Evolutionary conservation across 2,329 filamentous ascomycete genomes (phyloP).

Genomic region (Colletotrichum cordylinicola): DNA sequence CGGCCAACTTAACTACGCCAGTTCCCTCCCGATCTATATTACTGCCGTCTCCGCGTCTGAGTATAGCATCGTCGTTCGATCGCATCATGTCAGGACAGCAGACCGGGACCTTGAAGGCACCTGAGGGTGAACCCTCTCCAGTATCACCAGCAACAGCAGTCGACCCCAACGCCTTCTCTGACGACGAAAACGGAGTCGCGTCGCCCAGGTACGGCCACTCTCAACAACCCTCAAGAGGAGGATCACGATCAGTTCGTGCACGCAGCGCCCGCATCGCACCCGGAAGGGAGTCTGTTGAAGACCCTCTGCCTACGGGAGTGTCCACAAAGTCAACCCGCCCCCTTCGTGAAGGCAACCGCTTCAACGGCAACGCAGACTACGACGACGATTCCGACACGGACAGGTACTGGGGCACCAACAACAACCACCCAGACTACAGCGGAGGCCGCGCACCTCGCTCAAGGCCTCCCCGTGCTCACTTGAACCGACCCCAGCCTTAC

Average conservation of each 20-base stretch:
- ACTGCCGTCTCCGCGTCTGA: background rate
- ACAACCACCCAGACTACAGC: constrained; percentile 12
- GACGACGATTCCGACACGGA: constrained; percentile 18
- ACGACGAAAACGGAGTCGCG: background rate
- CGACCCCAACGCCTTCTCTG: constrained; percentile 15
- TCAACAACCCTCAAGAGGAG: constrained; percentile 6
- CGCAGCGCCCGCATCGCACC: background rate
- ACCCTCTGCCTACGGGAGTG: background rate
- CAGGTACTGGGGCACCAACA: constrained; percentile 14
- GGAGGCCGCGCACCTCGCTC: constrained; percentile 16
- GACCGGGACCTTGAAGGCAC: constrained; percentile 11
- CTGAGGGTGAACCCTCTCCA: constrained; percentile 15
- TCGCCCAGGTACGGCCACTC: background rate
- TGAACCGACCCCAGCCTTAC: constrained; percentile 20
- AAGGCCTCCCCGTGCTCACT: constrained; percentile 17
- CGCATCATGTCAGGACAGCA: constrained; percentile 21
- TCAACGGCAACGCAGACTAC: constrained; percentile 6
- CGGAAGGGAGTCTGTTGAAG: background rate
- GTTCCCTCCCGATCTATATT: background rate
- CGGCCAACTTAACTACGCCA: background rate
- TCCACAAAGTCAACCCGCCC: constrained; percentile 10
- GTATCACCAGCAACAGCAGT: constrained; percentile 21
- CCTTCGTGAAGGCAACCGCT: constrained; percentile 2
- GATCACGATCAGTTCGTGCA: background rate
- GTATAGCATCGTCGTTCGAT: background rate